Evolutionary conservation across 352 stramenopile genomes (phyloP).

Genomic region (Phytophthora chlamydospora): DNA sequence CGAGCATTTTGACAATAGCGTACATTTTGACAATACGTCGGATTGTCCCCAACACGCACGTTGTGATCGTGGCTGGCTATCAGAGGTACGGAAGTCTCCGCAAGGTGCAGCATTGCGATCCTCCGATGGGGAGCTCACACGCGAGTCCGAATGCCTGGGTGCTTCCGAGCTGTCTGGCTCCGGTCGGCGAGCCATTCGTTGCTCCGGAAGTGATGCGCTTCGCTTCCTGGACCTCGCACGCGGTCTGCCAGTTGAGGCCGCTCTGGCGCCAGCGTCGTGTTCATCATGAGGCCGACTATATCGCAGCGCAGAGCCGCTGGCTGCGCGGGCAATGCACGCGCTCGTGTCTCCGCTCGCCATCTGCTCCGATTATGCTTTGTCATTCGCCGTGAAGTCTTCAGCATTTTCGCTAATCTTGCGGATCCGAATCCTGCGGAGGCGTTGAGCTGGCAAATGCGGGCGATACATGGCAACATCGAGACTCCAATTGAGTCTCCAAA

Average conservation of each 20-base stretch:
- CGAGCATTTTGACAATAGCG: conserved; percentile 24
- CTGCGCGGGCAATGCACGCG: neutral
- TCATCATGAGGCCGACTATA: conserved; percentile 26
- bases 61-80: conserved; percentile 3
- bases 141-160: conserved; percentile 28
- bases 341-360: conserved; percentile 5
- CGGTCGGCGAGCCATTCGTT: conserved; percentile 20
- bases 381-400: conserved; percentile 1
- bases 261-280: conserved; percentile 8
- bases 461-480: neutral
- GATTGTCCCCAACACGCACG: neutral
- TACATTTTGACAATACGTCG: conserved; percentile 5
- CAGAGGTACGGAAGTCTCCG: conserved; percentile 5
- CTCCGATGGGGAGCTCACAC: conserved; percentile 16
- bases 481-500: neutral
- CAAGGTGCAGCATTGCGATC: conserved; percentile 11
- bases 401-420: conserved; percentile 34
- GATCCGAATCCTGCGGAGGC: conserved; percentile 9
- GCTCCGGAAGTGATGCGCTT: conserved; percentile 15
- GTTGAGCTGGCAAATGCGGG: conserved; percentile 4
- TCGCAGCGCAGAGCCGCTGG: conserved; percentile 14
- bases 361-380: conserved; percentile 31
- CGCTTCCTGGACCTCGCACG: conserved; percentile 18
- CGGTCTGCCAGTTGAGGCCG: conserved; percentile 12
- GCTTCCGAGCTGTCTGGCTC: neutral